Evolutionary conservation across 306 rosid genomes (phyloP).

Genomic region (Inga laurina): DNA sequence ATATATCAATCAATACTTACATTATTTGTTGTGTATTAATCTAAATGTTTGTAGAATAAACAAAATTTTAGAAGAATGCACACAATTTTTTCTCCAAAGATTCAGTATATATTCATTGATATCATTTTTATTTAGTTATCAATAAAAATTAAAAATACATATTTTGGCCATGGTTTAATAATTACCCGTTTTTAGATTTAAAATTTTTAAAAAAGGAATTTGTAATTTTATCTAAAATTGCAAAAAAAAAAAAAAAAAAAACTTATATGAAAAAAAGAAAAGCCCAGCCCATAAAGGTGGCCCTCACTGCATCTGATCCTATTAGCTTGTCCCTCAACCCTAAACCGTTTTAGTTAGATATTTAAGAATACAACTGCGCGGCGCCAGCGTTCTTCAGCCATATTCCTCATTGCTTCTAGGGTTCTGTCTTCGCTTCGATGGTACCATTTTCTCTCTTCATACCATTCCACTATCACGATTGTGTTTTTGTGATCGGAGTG

Average conservation of each 20-base stretch:
- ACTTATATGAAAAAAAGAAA: neutral
- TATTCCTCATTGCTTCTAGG: slow-evolving; percentile 36
- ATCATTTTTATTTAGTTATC: too few species aligned
- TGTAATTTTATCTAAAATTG: neutral
- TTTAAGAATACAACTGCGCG: slow-evolving; percentile 28
- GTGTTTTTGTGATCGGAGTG: neutral
- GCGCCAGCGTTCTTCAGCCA: slow-evolving; percentile 29
- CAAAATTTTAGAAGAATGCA: too few species aligned
- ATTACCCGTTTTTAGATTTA: too few species aligned
- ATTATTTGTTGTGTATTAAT: too few species aligned
- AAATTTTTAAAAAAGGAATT: neutral
- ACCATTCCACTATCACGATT: neutral
- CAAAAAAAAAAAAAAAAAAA: neutral
- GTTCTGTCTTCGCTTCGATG: slow-evolving; percentile 55
- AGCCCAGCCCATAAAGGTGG: neutral
- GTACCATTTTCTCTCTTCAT: slow-evolving; percentile 29
- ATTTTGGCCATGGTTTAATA: too few species aligned
- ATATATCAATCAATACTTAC: too few species aligned
- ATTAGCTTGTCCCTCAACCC: slow-evolving; percentile 30
- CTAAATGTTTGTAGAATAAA: too few species aligned
- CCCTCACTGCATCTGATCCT: neutral
- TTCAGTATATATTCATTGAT: too few species aligned
- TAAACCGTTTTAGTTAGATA: neutral
- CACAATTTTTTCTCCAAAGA: too few species aligned
- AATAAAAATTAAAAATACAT: too few species aligned